These are phyloP conservation scores for Curvularia sp. DNA, from an alignment of 2,329 filamentous ascomycete species.

Conservation along the genomic window DNA sequence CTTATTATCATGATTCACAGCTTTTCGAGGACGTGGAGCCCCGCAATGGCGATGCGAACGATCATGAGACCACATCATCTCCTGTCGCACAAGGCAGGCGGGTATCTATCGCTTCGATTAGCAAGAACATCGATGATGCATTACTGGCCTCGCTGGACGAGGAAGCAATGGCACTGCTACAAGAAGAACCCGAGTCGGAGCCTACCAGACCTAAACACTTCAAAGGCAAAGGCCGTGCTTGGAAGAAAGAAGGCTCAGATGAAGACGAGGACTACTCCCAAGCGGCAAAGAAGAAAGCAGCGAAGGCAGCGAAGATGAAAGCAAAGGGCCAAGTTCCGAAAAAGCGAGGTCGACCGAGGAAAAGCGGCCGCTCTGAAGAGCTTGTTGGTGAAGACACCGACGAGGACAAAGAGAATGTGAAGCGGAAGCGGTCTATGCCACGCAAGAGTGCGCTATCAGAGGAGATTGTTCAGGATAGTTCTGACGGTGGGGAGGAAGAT, in stretches of 20 bases:
- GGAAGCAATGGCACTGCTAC: constrained; percentile 23
- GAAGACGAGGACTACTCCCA: constrained; percentile 41
- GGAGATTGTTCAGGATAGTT: constrained; percentile 28
- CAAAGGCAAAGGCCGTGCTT: constrained; percentile 43
- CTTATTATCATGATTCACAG: constrained; percentile 45
- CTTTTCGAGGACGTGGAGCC: constrained; percentile 35
- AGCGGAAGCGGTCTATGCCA: constrained; percentile 20
- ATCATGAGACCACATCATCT: constrained; percentile 7
- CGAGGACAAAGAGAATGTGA: constrained; percentile 16
- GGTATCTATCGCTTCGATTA: constrained; percentile 22
- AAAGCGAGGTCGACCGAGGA: constrained; percentile 32
- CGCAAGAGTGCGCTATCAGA: constrained; percentile 31
- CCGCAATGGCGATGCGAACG: constrained; percentile 13
- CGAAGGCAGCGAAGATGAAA: constrained; percentile 25
- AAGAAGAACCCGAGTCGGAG: constrained; percentile 22
- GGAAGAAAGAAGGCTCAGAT: constrained; percentile 43
- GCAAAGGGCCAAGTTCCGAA: constrained; percentile 23
- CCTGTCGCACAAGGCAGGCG: constrained; percentile 21
- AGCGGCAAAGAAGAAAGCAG: constrained; percentile 31
- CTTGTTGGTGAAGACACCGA: constrained; percentile 25
- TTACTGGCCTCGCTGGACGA: constrained; percentile 21
- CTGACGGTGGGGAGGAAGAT: constrained; percentile 9
- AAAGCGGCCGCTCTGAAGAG: constrained; percentile 30
- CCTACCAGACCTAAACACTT: constrained; percentile 33
- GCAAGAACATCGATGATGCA: constrained; percentile 20